Evolutionary conservation across 2,329 filamentous ascomycete genomes (phyloP), one percentile per base, ranked within the genome.

Genomic region (Ascochyta lentis): DNA sequence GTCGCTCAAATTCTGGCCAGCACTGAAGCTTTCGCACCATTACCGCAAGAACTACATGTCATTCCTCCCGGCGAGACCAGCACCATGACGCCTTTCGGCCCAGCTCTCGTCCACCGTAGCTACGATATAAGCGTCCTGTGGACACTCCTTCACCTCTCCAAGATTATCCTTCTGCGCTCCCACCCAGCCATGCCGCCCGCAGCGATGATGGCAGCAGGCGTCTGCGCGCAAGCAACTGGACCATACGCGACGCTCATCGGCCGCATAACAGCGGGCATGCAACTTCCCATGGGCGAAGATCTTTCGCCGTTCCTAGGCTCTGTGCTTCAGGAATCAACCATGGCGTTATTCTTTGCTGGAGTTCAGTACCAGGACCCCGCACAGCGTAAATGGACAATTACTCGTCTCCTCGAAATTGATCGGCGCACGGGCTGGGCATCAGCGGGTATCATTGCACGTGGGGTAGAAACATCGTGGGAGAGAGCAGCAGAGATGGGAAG

Each of bases 111-210:
- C 61, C 97, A 96, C 71, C 86, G 91, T 27, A 94, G 90, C 2
- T 94, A 92, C 72, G 88, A 89, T n/a, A 89, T 98, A 60, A 91
- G 90, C 3, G 89, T 91, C 31, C 82, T 97, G 22, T 96, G 92
- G 91, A 87, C 90, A 70, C 89, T 93, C 61, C 93, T 91, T 73
- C 90, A 96, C 75, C 91, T 94, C 81, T 88, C 89, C 0, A 83
- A 92, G 42, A 94, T 98, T 54, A 83, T 93, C 49, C 83, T 95
- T n/a, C 81, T 94, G 56, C 85, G 95, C 31, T 83, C 88, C 1
- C 93, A 97, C 64, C 95, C 95, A 0, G 85, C 85, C 23, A 97
- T 97, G 92, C 94, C 93, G 0, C 92, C 94, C 0, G 88, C 93
- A 8, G 90, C 92, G 33, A 92, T 96, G 86, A 85, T 92, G 66